Evolutionary conservation across 2,329 filamentous ascomycete genomes (phyloP).

Genomic region (Alternaria hordeiaustralica): DNA sequence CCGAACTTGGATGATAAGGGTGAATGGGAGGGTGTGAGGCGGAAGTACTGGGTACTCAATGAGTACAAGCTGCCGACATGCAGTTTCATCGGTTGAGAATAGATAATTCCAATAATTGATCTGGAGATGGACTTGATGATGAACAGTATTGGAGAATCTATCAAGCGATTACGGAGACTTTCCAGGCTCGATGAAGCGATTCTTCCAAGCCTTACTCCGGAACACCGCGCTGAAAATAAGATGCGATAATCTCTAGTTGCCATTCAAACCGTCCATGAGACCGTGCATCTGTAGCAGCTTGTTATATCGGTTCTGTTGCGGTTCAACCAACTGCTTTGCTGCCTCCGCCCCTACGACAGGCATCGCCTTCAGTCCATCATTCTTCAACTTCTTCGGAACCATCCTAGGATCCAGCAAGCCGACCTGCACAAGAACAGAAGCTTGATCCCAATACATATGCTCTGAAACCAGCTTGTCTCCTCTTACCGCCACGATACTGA

Average conservation of each 20-base stretch:
- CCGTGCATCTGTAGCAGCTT: constrained; percentile 46
- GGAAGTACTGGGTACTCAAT: constrained; percentile 88
- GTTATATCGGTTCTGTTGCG: constrained; percentile 51
- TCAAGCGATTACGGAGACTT: no score
- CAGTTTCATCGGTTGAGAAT: constrained; percentile 70
- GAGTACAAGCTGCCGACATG: constrained; percentile 77
- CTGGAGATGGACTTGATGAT: neutral
- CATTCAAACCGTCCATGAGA: constrained; percentile 38
- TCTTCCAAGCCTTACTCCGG: neutral
- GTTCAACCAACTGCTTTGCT: constrained; percentile 52
- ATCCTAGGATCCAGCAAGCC: constrained; percentile 62
- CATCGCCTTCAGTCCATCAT: constrained; percentile 49
- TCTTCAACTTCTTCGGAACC: constrained; percentile 53
- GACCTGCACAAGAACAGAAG: constrained; percentile 62
- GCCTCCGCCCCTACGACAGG: constrained; percentile 51
- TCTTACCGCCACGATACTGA: constrained; percentile 62
- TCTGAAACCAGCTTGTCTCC: constrained; percentile 62
- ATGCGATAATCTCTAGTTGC: constrained; percentile 8
- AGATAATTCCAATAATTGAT: neutral
- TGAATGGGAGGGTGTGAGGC: constrained; percentile 87
- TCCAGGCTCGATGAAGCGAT: neutral
- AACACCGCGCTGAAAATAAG: constrained; percentile 12
- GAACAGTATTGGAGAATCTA: neutral
- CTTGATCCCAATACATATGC: constrained; percentile 67
- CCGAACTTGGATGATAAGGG: constrained; percentile 72